phyloP scores from a whole-genome alignment of 1,139 yeast species.

The Zygosaccharomyces sapae region DNA sequence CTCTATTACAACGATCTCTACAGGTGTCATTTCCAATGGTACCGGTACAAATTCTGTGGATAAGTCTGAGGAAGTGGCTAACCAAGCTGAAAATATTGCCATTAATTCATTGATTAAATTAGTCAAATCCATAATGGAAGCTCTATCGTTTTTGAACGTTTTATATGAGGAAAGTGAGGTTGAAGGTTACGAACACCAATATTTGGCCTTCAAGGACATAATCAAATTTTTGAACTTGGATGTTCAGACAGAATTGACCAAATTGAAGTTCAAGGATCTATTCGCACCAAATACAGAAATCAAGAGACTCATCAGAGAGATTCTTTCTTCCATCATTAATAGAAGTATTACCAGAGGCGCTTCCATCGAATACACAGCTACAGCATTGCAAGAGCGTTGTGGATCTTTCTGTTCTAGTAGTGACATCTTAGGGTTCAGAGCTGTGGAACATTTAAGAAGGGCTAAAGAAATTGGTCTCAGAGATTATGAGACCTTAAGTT shows the following conservation, averaged over 20 bases:
- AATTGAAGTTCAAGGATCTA: conserved; percentile 67
- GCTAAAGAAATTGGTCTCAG: conserved; percentile 72
- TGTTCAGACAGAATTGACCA: conserved; percentile 63
- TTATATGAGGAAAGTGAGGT: conserved; percentile 67
- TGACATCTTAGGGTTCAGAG: conserved; percentile 91
- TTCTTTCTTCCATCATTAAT: conserved; percentile 83
- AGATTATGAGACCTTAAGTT: conserved; percentile 66
- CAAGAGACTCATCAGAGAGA: conserved; percentile 76
- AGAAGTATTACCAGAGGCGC: conserved; percentile 89
- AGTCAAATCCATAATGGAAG: conserved; percentile 78
- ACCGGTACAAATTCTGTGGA: conserved; percentile 18
- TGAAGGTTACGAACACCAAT: conserved; percentile 41
- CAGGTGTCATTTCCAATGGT: conserved; percentile 37
- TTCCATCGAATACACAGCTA: conserved; percentile 84
- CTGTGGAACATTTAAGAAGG: conserved; percentile 82
- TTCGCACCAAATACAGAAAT: conserved; percentile 61
- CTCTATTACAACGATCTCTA: conserved; percentile 57
- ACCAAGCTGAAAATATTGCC: conserved; percentile 90
- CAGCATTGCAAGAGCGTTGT: conserved; percentile 85
- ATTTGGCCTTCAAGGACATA: conserved; percentile 52
- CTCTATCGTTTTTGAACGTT: conserved; percentile 79
- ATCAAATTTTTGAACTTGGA: conserved; percentile 64
- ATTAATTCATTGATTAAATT: conserved; percentile 73
- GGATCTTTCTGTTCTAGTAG: conserved; percentile 92
- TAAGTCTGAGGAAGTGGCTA: conserved; percentile 47